phyloP scores from a whole-genome alignment of 345 rosid genomes.

The Syzygium oleosum region DNA sequence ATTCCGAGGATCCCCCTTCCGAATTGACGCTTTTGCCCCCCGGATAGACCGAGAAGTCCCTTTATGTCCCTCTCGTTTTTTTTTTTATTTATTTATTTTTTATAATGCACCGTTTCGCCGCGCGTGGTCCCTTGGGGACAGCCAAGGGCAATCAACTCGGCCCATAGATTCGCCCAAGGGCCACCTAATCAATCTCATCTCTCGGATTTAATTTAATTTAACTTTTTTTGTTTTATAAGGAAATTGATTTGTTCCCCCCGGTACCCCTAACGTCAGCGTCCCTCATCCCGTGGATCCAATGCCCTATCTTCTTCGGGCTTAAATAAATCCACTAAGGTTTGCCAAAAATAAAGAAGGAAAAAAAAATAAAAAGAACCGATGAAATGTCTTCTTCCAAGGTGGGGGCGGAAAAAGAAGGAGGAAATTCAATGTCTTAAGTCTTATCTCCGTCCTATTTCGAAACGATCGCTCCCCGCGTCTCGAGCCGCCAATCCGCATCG shows the following conservation, averaged over 20 bases:
- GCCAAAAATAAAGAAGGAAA: no score
- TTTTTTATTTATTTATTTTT: not conserved
- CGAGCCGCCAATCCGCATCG: not conserved
- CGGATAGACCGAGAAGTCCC: not conserved
- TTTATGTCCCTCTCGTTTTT: not conserved
- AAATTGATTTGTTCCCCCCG: not conserved
- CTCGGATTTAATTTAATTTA: not conserved
- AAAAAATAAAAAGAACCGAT: rapidly evolving
- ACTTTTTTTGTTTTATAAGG: not conserved
- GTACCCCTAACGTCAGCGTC: not conserved
- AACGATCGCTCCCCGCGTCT: not conserved
- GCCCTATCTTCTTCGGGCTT: not conserved
- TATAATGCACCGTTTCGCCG: not conserved
- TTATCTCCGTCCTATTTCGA: not conserved
- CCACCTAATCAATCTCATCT: not conserved
- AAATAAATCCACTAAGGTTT: not conserved
- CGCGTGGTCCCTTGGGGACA: not conserved
- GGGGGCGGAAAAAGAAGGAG: no score
- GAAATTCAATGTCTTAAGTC: rapidly evolving
- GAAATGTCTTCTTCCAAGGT: not conserved
- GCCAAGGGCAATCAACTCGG: not conserved
- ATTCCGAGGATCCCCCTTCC: not conserved
- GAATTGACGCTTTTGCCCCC: not conserved
- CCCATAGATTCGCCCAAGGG: not conserved
- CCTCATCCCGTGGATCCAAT: slow-evolving; percentile 5